Percentiles rank a stretch among this genome's conserved stretches.
phyloP scores from a whole-genome alignment of 2,329 filamentous ascomycete genomes.

The Phoma sp. region DNA sequence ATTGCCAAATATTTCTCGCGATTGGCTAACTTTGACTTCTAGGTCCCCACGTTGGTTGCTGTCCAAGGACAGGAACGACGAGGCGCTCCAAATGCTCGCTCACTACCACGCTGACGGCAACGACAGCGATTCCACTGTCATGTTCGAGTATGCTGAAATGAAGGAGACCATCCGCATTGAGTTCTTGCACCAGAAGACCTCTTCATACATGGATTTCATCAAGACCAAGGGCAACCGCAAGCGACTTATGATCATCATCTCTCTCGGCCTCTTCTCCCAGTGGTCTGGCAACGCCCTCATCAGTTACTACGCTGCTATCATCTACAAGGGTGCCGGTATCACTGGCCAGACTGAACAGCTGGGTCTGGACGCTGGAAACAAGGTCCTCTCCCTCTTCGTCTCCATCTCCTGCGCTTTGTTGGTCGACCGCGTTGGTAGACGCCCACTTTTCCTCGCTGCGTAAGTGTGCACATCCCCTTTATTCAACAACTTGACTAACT shows the following conservation, averaged over 20 bases:
- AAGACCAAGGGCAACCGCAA: slow-evolving; percentile 70
- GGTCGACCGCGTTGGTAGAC: slow-evolving; percentile 60
- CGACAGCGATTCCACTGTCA: slow-evolving; percentile 65
- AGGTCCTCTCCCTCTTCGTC: slow-evolving; percentile 65
- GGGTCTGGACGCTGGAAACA: slow-evolving; percentile 63
- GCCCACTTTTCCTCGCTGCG: slow-evolving; percentile 59
- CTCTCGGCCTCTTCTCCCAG: slow-evolving; percentile 71
- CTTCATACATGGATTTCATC: slow-evolving; percentile 68
- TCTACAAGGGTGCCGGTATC: slow-evolving; percentile 70
- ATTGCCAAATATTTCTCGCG: background rate
- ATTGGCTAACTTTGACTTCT: background rate
- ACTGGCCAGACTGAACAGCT: slow-evolving; percentile 49
- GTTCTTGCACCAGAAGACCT: slow-evolving; percentile 56
- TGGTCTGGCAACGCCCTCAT: slow-evolving; percentile 73
- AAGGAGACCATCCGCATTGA: slow-evolving; percentile 68
- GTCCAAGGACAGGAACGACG: slow-evolving; percentile 67
- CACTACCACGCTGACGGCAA: slow-evolving; percentile 71
- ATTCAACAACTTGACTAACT: slow-evolving; percentile 40
- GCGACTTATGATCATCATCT: slow-evolving; percentile 67
- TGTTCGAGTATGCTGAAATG: slow-evolving; percentile 73
- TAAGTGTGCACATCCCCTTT: slow-evolving; percentile 53
- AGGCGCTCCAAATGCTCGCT: slow-evolving; percentile 67
- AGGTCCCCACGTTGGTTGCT: slow-evolving; percentile 63
- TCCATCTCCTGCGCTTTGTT: slow-evolving; percentile 64
- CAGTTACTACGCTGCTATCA: slow-evolving; percentile 70